Evolutionary conservation across 2,329 filamentous ascomycete species (phyloP).

Genomic region (Aaosphaeria arxii): DNA sequence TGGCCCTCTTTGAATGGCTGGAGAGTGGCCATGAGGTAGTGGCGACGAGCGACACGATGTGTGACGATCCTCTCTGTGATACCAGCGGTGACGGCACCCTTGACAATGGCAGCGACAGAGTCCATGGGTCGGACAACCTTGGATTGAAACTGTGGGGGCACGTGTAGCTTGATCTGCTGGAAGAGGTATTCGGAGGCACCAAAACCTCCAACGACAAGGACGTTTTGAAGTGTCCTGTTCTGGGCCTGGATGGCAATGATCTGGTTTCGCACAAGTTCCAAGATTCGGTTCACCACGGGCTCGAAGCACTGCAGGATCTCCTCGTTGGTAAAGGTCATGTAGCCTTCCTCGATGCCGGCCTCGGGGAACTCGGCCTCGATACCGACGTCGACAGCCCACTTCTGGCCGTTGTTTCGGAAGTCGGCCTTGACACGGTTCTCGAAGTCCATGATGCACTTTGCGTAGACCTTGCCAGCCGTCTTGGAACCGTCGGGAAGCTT

Average conservation of each 20-base stretch:
- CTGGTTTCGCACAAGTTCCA: conserved; percentile 94
- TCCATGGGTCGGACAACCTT: conserved; percentile 99
- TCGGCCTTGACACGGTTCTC: conserved; percentile 99
- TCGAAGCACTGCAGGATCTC: conserved; percentile 99
- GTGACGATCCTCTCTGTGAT: conserved; percentile 97
- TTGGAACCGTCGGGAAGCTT: conserved; percentile 95
- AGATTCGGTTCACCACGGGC: conserved; percentile 93
- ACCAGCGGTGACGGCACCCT: conserved; percentile 94
- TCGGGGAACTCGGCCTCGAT: conserved; percentile 98
- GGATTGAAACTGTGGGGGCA: conserved; percentile 95
- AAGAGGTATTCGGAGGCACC: conserved; percentile 98
- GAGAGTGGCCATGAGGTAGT: conserved; percentile 98
- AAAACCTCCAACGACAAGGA: conserved; percentile 95
- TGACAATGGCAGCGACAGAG: conserved; percentile 96
- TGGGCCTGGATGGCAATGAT: conserved; percentile 99
- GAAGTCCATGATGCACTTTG: conserved; percentile 99
- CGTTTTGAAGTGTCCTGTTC: conserved; percentile 84
- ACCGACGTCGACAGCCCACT: conserved; percentile 98
- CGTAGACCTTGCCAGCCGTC: conserved; percentile 96
- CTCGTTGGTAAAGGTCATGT: conserved; percentile 99
- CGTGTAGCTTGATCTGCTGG: conserved; percentile 98
- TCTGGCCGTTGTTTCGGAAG: conserved; percentile 98
- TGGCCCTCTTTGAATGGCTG: conserved; percentile 99
- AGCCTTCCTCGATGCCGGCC: conserved; percentile 95
- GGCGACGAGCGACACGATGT: conserved; percentile 91